Conservation (phyloP, 108 stramenopile species). For the Skeletonema tropicum region DNA sequence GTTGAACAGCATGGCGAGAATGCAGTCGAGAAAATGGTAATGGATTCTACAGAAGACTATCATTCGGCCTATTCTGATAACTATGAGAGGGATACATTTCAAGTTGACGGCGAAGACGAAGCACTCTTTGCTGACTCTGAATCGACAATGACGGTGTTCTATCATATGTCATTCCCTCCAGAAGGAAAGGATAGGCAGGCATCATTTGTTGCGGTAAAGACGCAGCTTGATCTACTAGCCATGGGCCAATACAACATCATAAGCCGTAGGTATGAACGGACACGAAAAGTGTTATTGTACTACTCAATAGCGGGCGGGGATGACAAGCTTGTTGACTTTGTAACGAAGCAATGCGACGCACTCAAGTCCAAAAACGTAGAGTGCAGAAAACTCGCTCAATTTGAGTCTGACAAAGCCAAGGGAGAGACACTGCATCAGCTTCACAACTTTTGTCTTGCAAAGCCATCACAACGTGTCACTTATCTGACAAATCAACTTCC, state of each 20-base stretch:
- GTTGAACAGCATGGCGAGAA: constrained; percentile 31
- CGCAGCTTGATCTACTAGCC: constrained; percentile 41
- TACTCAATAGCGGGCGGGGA: constrained; percentile 37
- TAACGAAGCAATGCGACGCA: constrained; percentile 29
- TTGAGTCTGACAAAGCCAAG: constrained; percentile 25
- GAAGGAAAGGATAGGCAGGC: constrained; percentile 19
- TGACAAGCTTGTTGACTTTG: constrained; percentile 15
- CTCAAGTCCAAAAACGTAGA: constrained; percentile 16
- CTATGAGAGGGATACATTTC: background rate
- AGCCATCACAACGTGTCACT: constrained; percentile 37
- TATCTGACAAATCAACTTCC: constrained; percentile 46
- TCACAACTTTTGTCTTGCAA: constrained; percentile 34
- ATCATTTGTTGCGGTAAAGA: constrained; percentile 29
- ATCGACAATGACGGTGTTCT: constrained; percentile 37
- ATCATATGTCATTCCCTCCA: constrained; percentile 38
- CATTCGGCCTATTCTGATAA: constrained; percentile 31
- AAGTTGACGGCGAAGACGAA: constrained; percentile 17
- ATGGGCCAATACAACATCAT: constrained; percentile 47
- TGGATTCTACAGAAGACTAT: constrained; percentile 25
- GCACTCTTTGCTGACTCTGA: constrained; percentile 10
- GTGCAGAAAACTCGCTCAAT: constrained; percentile 29
- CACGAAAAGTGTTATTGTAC: constrained; percentile 37
- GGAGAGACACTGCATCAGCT: constrained; percentile 46
- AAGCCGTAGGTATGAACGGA: constrained; percentile 26
- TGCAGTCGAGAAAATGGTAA: constrained; percentile 40